Evolutionary conservation across 2,329 filamentous ascomycete species (phyloP), one percentile per base, ranked within the genome.

Genomic region (Pseudocercospora vitis): DNA sequence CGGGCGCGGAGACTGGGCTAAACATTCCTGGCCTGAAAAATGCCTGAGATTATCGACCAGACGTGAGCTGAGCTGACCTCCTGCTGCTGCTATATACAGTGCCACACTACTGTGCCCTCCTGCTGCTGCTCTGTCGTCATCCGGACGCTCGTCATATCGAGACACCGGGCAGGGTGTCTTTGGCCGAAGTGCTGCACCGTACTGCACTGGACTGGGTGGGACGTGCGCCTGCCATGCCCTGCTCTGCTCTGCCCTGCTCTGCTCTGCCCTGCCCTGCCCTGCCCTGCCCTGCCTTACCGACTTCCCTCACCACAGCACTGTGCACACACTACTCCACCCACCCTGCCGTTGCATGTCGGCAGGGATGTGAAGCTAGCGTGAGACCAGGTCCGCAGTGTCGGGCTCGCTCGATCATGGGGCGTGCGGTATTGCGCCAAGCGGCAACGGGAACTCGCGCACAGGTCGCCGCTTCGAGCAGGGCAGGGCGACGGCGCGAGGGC

Each of bases 311-410:
- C 21, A n/a, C n/a, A n/a, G n/a, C n/a, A n/a, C n/a, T n/a, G n/a
- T n/a, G n/a, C n/a, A n/a, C n/a, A n/a, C n/a, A n/a, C n/a, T n/a
- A n/a, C n/a, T n/a, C 19, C 40, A 26, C 19, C 21, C 40, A 45
- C 9, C 24, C 23, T 29, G 14, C 32, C 40, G 40, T 29, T 28
- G 40, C 40, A 45, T 45, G 40, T 26, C 12, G 11, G 40, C 40
- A 45, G 40, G 40, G 40, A 45, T 45, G 21, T 19, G 40, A 45
- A 45, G 3, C 14, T 29, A 45, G 21, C 12, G 40, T 45, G 40
- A 45, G 40, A 45, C 40, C 40, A 45, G 40, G 24, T 14, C 40
- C 40, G 21, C 40, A 45, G 23, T 45, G 40, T 45, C 40, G 40
- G 40, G 40, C 19, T 19, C 40, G 40, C 40, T 26, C 40, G 40